Conservation (phyloP, 108 stramenopile species). For the Pseudonitzschia pungens region DNA sequence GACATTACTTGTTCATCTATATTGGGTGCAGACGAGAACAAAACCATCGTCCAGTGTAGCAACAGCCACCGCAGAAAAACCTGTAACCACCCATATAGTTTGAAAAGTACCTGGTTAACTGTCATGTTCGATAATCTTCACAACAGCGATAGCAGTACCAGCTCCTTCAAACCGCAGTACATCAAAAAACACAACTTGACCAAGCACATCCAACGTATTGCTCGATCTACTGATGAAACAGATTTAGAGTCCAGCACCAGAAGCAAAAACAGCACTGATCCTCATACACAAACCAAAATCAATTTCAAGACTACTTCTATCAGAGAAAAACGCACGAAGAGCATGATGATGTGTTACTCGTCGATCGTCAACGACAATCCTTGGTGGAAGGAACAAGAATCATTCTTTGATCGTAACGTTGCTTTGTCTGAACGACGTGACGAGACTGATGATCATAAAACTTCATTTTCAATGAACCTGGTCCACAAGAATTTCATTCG, state of each 20-base stretch:
- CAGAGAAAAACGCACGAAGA: neutral
- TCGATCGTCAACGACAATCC: neutral
- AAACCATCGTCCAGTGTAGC: neutral
- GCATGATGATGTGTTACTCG: neutral
- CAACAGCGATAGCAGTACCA: neutral
- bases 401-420: neutral
- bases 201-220: neutral
- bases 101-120: neutral
- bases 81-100: neutral
- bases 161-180: neutral
- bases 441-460: neutral
- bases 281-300: neutral
- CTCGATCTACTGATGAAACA: neutral
- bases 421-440: neutral
- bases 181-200: neutral
- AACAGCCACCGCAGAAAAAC: neutral
- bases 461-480: too few species aligned
- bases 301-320: neutral
- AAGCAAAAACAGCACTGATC: neutral
- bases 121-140: neutral
- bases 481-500: neutral
- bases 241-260: neutral
- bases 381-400: neutral
- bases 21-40: neutral
- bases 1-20: neutral